Base-by-base conservation (phyloP, 2,329 filamentous ascomycete species). In the Penicillium sp. region DNA sequence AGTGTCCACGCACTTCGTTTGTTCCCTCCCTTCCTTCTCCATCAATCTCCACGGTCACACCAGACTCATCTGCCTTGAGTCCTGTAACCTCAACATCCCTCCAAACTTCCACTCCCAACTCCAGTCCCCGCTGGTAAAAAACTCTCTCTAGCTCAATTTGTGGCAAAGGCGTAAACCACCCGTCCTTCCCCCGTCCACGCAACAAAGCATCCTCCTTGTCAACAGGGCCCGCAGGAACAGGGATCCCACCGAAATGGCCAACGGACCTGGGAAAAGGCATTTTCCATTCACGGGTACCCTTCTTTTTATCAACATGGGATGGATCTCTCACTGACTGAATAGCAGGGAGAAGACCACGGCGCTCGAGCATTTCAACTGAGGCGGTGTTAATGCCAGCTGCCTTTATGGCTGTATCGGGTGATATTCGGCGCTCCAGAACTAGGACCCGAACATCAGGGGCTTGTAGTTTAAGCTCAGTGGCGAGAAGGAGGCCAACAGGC, bases 351-450 rank as follows among this genome's bases (percentile, higher is more conserved):
- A 79, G 61, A 2, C 75, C 76, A 8, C 77, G 74, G 1, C 76
- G 74, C 52, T 78, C 69, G 25, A 79, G 66, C 4, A 67, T 61
- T 54, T 78, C 76, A 19, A 73, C 46, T 1, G 74, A 72, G 3
- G 63, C 57, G 1, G 69, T 72, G 55, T 74, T 75, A 16, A 78
- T 55, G 29, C 73, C 74, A 1, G 53, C 47, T 25, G 27, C 53
- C 52, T 78, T 77, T 65, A 67, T 74, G 19, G 66, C 59, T 7
- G 70, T 68, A 8, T 67, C 57, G 61, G 27, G 37, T 37, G 50
- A 33, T 11, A 21, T 16, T n/a, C 35, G 46, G 44, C 33, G 35
- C 58, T 79, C 77, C 4, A 78, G 63, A 3, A 79, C 69, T 2
- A 77, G 64, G 19, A 78, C 75, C 1, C 72, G 74, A 11, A 63